phyloP scores from a whole-genome alignment of 495 filamentous ascomycete species.

The Aspergillus indologenus region DNA sequence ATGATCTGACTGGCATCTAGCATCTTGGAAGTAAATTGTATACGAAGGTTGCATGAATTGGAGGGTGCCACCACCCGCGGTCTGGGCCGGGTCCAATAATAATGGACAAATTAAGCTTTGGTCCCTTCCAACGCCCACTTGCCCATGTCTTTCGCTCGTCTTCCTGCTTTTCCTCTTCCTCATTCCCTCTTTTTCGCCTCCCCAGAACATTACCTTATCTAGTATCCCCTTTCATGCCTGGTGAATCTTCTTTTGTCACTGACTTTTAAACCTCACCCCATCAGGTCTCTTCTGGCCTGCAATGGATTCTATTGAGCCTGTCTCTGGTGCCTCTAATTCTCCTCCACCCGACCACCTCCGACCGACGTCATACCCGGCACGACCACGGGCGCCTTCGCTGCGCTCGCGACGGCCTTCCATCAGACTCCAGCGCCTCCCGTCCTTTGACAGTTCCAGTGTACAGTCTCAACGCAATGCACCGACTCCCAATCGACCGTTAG shows the following conservation, averaged over 20 bases:
- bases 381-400: conserved; percentile 18
- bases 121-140: background rate
- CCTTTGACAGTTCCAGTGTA: conserved; percentile 15
- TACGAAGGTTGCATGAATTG: too few species aligned
- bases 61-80: background rate
- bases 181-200: background rate
- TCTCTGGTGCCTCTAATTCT: conserved; percentile 21
- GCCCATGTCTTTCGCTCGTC: background rate
- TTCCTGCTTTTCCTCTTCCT: background rate
- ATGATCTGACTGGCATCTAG: too few species aligned
- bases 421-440: conserved; percentile 36
- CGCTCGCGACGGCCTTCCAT: conserved; percentile 41
- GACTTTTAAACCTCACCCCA: background rate
- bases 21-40: too few species aligned
- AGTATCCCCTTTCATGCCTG: background rate
- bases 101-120: conserved; percentile 9
- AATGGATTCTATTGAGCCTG: conserved; percentile 48
- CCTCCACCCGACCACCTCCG: conserved; percentile 12
- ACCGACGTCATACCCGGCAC: conserved; percentile 18
- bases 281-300: background rate
- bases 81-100: background rate
- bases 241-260: background rate
- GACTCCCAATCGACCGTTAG: conserved; percentile 10
- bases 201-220: background rate
- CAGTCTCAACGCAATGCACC: conserved; percentile 9